Conservation (phyloP, 345 rosid species). For the Trapa bicornis region DNA sequence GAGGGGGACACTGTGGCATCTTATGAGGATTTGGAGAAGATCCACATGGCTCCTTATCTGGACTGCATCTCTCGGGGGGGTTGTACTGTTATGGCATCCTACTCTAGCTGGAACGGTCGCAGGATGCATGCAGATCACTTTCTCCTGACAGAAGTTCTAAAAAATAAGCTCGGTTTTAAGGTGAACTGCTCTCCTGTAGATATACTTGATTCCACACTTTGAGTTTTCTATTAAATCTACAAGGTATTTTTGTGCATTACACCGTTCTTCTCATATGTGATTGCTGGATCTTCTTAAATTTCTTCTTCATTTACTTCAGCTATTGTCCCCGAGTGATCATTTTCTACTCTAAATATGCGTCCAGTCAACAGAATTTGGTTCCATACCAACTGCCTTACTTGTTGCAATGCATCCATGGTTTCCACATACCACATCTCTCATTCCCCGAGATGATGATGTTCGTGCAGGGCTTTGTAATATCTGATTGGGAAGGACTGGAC, state of each 20-base stretch:
- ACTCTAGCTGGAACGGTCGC: constrained; percentile 77
- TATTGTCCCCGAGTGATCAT: not conserved
- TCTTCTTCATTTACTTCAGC: not conserved
- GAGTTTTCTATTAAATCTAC: not conserved
- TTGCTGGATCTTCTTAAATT: not conserved
- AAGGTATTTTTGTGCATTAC: not conserved
- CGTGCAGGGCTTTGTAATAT: constrained; percentile 62
- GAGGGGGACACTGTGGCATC: constrained; percentile 60
- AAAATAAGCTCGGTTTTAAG: constrained; percentile 69
- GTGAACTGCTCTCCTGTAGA: constrained; percentile 16
- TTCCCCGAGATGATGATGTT: constrained; percentile 9
- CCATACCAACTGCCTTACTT: not conserved
- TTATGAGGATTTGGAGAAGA: constrained; percentile 49
- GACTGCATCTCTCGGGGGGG: constrained; percentile 69
- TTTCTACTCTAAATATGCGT: not conserved
- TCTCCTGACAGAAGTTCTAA: constrained; percentile 66
- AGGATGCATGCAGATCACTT: constrained; percentile 51
- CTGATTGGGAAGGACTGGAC: constrained; percentile 84
- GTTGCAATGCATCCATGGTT: not conserved
- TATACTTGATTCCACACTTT: not conserved
- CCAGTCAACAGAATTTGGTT: not conserved
- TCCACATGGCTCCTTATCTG: constrained; percentile 64
- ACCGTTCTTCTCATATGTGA: not conserved
- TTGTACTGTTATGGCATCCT: constrained; percentile 75
- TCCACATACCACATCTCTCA: not conserved